phyloP scores from a whole-genome alignment of 2,329 filamentous ascomycete species.

The Aspergillus latus region DNA sequence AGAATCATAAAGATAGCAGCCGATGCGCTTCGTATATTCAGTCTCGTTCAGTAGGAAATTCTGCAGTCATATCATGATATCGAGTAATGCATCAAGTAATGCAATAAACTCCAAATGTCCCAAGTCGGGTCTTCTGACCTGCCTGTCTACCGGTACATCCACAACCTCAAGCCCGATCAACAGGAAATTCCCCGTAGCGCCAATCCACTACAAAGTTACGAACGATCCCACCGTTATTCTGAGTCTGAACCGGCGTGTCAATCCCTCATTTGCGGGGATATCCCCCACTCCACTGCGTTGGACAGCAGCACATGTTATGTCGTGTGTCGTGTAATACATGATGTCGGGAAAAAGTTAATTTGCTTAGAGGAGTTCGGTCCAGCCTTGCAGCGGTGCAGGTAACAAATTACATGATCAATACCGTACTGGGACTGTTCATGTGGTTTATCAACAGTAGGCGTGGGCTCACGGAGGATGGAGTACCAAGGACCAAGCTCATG shows the following conservation, averaged over 20 bases:
- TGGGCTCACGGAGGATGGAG: background rate
- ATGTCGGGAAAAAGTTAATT: background rate
- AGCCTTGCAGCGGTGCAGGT: too few species aligned
- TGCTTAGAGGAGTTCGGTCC: too few species aligned
- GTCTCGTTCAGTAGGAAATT: too few species aligned
- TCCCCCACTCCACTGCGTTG: constrained; percentile 1
- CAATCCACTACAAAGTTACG: background rate
- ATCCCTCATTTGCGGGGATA: constrained; percentile 20
- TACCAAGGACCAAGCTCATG: background rate
- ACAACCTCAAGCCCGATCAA: background rate
- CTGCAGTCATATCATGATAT: too few species aligned
- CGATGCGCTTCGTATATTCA: too few species aligned
- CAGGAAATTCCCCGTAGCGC: background rate
- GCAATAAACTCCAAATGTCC: too few species aligned
- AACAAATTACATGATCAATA: too few species aligned
- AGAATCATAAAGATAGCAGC: too few species aligned
- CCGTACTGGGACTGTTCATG: too few species aligned
- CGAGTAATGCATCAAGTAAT: too few species aligned
- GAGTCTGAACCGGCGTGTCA: constrained; percentile 11
- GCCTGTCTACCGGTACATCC: background rate
- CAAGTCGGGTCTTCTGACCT: background rate
- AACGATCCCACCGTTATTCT: background rate
- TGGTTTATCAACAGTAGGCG: too few species aligned
- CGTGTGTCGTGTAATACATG: too few species aligned
- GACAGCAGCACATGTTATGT: constrained; percentile 7